Conservation (phyloP, 202 grass and related monocot genomes). For the Eragrostis tef region DNA sequence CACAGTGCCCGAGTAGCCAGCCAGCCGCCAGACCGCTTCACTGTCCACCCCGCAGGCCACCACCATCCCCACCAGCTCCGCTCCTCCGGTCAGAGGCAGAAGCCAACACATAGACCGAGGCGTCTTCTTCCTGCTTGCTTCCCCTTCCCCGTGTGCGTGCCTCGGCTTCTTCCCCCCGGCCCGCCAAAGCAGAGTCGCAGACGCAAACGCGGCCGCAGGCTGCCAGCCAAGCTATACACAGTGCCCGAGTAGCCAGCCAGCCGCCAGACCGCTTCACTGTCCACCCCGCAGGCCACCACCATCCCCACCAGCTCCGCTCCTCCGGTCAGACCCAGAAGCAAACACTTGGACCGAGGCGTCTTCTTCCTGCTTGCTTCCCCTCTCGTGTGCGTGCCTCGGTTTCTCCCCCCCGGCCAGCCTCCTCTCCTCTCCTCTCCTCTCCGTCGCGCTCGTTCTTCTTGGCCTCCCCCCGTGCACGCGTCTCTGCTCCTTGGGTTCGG, state of each 20-base stretch:
- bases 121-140: neutral
- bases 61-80: conserved; percentile 18
- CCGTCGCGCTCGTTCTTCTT: neutral
- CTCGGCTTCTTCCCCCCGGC: neutral
- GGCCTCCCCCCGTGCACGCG: neutral
- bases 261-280: neutral
- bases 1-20: neutral
- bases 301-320: conserved; percentile 24
- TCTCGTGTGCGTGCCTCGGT: no score
- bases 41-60: neutral
- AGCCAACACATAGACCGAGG: neutral
- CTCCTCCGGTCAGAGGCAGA: conserved; percentile 10
- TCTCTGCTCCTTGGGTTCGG: neutral
- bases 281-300: neutral
- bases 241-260: no score
- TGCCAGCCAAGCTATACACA: neutral
- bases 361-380: neutral
- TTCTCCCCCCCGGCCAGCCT: neutral
- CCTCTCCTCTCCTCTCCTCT: neutral
- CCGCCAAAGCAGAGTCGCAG: conserved; percentile 6
- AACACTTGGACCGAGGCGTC: neutral
- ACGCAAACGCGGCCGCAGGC: neutral
- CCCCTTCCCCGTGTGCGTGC: neutral
- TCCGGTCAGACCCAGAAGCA: conserved; percentile 7
- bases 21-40: neutral